These are phyloP conservation scores for Saturnispora serradocipensis DNA, from an alignment of 805 yeast genomes.

Conservation along the genomic window DNA sequence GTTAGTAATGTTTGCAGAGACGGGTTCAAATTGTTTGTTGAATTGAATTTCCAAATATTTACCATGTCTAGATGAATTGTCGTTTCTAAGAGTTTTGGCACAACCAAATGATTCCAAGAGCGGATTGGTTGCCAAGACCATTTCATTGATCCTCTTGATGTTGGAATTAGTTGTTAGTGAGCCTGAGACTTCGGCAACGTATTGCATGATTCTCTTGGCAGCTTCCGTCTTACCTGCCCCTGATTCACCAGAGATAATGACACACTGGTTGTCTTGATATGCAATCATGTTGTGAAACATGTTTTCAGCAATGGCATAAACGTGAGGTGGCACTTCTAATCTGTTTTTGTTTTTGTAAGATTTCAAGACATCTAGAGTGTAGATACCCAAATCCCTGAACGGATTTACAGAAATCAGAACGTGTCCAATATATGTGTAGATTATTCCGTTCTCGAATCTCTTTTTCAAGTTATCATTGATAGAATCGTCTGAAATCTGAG, in stretches of 20 bases:
- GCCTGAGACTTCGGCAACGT: constrained; percentile 83
- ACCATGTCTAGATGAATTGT: constrained; percentile 88
- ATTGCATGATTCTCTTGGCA: constrained; percentile 96
- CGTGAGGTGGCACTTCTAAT: constrained; percentile 96
- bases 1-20: constrained; percentile 92
- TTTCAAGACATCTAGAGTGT: constrained; percentile 67
- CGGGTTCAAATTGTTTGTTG: constrained; percentile 75
- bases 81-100: constrained; percentile 84
- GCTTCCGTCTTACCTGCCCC: constrained; percentile 99
- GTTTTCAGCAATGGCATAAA: constrained; percentile 93
- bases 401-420: constrained; percentile 95
- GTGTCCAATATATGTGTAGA: constrained; percentile 90
- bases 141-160: constrained; percentile 84
- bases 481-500: constrained; percentile 83
- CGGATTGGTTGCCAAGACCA: constrained; percentile 96
- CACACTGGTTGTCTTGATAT: constrained; percentile 92
- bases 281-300: constrained; percentile 95
- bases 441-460: constrained; percentile 80
- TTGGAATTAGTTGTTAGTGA: constrained; percentile 49
- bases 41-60: constrained; percentile 88
- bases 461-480: constrained; percentile 87
- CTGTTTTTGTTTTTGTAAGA: constrained; percentile 87
- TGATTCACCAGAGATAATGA: constrained; percentile 93
- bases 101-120: constrained; percentile 86
- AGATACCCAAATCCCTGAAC: constrained; percentile 90